A percentile compares a stretch with the other conserved stretches of the same genome.
phyloP scores from a whole-genome alignment of 345 rosid species.

The Pistacia vera region DNA sequence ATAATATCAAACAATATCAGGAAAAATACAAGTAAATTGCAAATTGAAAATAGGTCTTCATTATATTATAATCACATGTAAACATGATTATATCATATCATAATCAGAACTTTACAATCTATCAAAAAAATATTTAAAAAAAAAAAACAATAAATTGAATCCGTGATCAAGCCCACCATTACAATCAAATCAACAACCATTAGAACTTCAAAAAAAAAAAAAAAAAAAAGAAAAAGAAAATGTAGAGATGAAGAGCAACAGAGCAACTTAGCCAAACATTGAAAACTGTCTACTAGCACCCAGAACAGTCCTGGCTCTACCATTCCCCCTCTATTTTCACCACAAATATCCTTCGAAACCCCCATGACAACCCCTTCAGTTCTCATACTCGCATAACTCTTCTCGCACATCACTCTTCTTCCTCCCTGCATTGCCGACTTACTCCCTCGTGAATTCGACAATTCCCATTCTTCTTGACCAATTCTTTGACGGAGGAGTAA shows the following conservation, averaged over 20 bases:
- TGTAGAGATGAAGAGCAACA: background rate
- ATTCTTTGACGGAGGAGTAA: slow-evolving; percentile 56
- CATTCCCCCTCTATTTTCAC: slow-evolving; percentile 41
- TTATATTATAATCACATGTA: slow-evolving; percentile 8
- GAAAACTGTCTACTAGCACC: slow-evolving; percentile 47
- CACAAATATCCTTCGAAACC: slow-evolving; percentile 56
- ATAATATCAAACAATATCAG: background rate
- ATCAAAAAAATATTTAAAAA: background rate
- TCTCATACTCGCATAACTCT: slow-evolving; percentile 76
- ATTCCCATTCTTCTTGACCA: slow-evolving; percentile 39
- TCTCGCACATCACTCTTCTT: slow-evolving; percentile 56
- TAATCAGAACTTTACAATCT: slow-evolving; percentile 22
- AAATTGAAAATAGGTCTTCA: background rate
- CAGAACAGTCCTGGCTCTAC: slow-evolving; percentile 39
- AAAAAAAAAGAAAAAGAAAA: background rate
- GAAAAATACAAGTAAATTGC: background rate
- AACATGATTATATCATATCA: slow-evolving; percentile 18
- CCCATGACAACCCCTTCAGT: slow-evolving; percentile 59
- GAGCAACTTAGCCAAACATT: slow-evolving; percentile 13
- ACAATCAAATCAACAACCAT: background rate
- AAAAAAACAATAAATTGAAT: background rate
- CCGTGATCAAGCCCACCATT: background rate
- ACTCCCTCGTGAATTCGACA: slow-evolving; percentile 62
- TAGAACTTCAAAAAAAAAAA: background rate
- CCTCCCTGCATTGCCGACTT: slow-evolving; percentile 69